Evolutionary conservation across 2,329 filamentous ascomycete genomes (phyloP), one percentile per base, ranked within the genome.

Genomic region (Colletotrichum spinosum): DNA sequence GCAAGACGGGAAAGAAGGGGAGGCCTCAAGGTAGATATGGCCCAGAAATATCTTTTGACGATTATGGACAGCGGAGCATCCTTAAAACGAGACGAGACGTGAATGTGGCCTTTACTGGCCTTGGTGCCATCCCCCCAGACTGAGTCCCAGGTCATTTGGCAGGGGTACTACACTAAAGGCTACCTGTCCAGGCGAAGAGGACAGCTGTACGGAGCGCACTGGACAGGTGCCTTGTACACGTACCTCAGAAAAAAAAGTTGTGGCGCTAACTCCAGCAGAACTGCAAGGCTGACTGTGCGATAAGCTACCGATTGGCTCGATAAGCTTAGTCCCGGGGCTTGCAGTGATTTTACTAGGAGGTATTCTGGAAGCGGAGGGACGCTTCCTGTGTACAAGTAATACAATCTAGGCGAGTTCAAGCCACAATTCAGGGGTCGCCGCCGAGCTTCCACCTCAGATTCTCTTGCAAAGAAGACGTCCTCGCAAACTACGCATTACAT

Each of bases 161-260:
- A 10, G 15, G 12, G 37, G 55, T 58, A 46, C 46, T 25, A 25
- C 25, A 25, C 55, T n/a, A 54, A 52, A 25, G 58, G 44, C 57
- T 62, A 66, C 63, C 46, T 66, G 59, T 52, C 59, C 63, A 56
- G 53, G 58, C 58, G 58, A 66, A 66, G 63, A 66, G 63, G 63
- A 66, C 63, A 66, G 63, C 63, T 66, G 58, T 66, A 63, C 25
- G 25, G 25, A 25, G 25, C 25, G 4, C 25, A 25, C 25, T 25
- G 25, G 25, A 25, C 25, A 25, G 25, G 17, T 17, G 17, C 25
- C 25, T 25, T 25, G 25, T 5, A 25, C 25, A 25, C 25, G 25
- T 25, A 25, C 25, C 25, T 25, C 25, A 57, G 41, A 45, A 66
- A 58, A 53, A 55, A 52, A 67, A 50, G 54, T 52, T 54, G 60